Conservation (phyloP, 805 yeast genomes). For the Ogataea naganishii region DNA sequence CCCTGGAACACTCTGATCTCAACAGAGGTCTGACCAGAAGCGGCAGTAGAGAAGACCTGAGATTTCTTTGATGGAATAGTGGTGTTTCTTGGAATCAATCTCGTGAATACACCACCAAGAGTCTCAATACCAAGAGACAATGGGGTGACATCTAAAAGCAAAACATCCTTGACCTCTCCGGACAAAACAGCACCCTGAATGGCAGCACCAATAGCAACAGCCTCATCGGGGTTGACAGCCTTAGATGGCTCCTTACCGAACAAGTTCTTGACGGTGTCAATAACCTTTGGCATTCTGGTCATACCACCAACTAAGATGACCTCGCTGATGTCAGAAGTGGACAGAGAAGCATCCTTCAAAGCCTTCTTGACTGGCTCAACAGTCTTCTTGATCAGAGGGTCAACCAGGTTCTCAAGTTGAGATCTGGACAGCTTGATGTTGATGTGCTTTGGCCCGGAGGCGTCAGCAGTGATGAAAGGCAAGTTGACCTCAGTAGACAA, state of each 20-base stretch:
- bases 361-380: conserved; percentile 76
- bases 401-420: conserved; percentile 38
- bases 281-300: conserved; percentile 88
- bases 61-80: conserved; percentile 91
- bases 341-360: conserved; percentile 67
- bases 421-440: conserved; percentile 41
- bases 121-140: conserved; percentile 92
- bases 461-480: conserved; percentile 80
- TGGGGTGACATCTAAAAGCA: conserved; percentile 83
- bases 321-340: conserved; percentile 61
- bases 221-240: conserved; percentile 92
- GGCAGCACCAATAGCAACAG: conserved; percentile 95
- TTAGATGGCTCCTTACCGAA: conserved; percentile 82
- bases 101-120: conserved; percentile 92
- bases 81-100: conserved; percentile 81
- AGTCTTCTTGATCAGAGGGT: conserved; percentile 60
- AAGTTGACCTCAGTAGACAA: conserved; percentile 66
- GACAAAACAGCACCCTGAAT: conserved; percentile 95
- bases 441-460: too few species aligned
- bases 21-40: conserved; percentile 90
- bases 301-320: conserved; percentile 85
- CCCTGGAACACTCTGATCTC: conserved; percentile 98
- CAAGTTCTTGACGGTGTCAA: conserved; percentile 63
- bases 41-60: conserved; percentile 90
- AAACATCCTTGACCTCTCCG: conserved; percentile 90